phyloP scores from a whole-genome alignment of 2,329 filamentous ascomycete genomes.

The Leptographium procerum region DNA sequence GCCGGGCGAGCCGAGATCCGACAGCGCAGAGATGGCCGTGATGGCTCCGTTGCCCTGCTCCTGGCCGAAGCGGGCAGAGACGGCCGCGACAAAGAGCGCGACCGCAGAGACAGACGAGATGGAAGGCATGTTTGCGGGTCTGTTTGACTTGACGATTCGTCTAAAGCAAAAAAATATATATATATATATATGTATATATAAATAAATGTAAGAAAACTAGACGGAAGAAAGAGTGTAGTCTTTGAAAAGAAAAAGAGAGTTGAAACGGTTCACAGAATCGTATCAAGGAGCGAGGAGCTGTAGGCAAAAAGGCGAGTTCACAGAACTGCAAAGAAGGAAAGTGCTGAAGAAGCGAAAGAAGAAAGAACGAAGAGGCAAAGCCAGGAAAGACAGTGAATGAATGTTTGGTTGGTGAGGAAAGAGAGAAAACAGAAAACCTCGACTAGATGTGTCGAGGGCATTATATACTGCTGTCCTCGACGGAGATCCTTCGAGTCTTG shows the following conservation, averaged over 20 bases:
- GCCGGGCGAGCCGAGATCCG: constrained; percentile 42
- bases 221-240: not conserved
- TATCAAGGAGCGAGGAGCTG: not conserved
- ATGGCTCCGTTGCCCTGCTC: constrained; percentile 44
- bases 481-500: not conserved
- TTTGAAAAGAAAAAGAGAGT: constrained; percentile 2
- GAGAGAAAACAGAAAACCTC: not conserved
- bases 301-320: constrained; percentile 8
- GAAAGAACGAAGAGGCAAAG: constrained; percentile 8
- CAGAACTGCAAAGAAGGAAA: constrained; percentile 11
- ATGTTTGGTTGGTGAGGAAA: constrained; percentile 6
- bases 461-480: not conserved
- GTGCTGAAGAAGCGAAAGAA: not conserved
- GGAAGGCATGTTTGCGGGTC: constrained; percentile 9
- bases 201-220: not conserved
- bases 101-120: constrained; percentile 26
- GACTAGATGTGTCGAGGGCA: not conserved
- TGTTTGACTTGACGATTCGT: not conserved
- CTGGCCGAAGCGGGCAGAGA: constrained; percentile 46
- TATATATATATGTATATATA: no score
- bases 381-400: not conserved
- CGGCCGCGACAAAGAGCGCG: constrained; percentile 17
- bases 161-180: not conserved
- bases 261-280: constrained; percentile 8
- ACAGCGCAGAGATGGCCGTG: constrained; percentile 37